Evolutionary conservation across 768 basidiomycete species (phyloP).

Genomic region (Gloeostereum incarnatum): DNA sequence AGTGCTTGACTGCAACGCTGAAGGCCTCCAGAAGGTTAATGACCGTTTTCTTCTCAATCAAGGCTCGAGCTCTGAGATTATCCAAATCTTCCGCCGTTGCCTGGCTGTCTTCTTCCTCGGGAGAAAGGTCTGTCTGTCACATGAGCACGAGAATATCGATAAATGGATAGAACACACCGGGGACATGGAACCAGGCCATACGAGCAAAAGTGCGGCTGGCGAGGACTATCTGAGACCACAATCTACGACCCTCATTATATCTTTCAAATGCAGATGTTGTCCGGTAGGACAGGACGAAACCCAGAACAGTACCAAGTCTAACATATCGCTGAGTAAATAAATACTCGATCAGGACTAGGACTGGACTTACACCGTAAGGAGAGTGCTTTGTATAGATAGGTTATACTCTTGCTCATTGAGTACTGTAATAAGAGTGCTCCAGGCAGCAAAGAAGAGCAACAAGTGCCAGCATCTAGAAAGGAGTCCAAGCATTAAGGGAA

Average conservation of each 20-base stretch:
- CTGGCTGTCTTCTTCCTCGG: conserved; percentile 8
- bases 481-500: too few relatives aligned
- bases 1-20: conserved; percentile 60
- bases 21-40: conserved; percentile 63
- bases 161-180: conserved; percentile 26
- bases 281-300: conserved; percentile 66
- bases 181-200: conserved; percentile 61
- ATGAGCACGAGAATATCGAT: not conserved
- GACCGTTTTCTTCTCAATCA: conserved; percentile 62
- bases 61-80: conserved; percentile 29
- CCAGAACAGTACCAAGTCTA: conserved; percentile 50
- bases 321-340: conserved; percentile 13
- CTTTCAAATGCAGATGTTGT: conserved; percentile 67
- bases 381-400: conserved; percentile 37
- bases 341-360: not conserved
- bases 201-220: conserved; percentile 49
- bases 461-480: conserved; percentile 46
- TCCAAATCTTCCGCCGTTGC: conserved; percentile 22
- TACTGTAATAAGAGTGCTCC: conserved; percentile 49
- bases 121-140: conserved; percentile 11
- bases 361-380: conserved; percentile 56
- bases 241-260: conserved; percentile 64
- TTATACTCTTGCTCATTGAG: conserved; percentile 37
- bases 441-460: conserved; percentile 52
- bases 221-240: conserved; percentile 64